A percentile compares a stretch with the other conserved stretches of the same genome.
These are phyloP conservation scores for Dothidotthia symphoricarpi DNA, from an alignment of 2,329 filamentous ascomycete species.

Conservation along the genomic window DNA sequence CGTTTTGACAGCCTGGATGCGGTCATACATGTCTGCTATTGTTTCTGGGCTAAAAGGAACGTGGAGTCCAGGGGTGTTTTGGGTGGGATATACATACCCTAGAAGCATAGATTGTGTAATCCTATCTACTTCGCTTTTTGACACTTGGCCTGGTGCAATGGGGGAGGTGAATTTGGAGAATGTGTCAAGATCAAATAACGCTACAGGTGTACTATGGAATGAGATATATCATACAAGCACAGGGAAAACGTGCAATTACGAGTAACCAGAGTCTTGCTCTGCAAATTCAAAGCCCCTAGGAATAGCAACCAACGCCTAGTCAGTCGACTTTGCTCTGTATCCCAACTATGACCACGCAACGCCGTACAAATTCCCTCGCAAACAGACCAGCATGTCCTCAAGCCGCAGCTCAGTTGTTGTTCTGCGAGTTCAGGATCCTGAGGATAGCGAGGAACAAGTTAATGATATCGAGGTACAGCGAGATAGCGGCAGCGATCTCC, in stretches of 20 bases:
- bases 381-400: too few species aligned
- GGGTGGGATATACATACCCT: background rate
- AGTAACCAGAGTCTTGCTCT: slow-evolving; percentile 2
- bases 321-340: too few species aligned
- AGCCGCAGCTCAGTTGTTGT: slow-evolving; percentile 67
- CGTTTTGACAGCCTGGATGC: slow-evolving; percentile 1
- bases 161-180: too few species aligned
- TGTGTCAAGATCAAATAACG: too few species aligned
- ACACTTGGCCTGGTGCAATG: too few species aligned
- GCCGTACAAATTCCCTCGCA: background rate
- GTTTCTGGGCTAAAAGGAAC: slow-evolving; percentile 2
- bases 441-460: slow-evolving; percentile 96
- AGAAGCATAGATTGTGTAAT: background rate
- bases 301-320: background rate
- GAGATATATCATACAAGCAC: too few species aligned
- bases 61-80: slow-evolving; percentile 3
- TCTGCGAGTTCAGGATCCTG: slow-evolving; percentile 92
- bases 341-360: background rate
- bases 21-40: background rate
- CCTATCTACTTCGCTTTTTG: background rate
- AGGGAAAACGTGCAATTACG: too few species aligned
- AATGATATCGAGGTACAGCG: slow-evolving; percentile 91
- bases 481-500: slow-evolving; percentile 93
- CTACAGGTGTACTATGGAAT: too few species aligned
- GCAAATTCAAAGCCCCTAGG: background rate